These are phyloP conservation scores for Diaporthe humulicola DNA, from an alignment of 2,329 filamentous ascomycete genomes.

Conservation along the genomic window DNA sequence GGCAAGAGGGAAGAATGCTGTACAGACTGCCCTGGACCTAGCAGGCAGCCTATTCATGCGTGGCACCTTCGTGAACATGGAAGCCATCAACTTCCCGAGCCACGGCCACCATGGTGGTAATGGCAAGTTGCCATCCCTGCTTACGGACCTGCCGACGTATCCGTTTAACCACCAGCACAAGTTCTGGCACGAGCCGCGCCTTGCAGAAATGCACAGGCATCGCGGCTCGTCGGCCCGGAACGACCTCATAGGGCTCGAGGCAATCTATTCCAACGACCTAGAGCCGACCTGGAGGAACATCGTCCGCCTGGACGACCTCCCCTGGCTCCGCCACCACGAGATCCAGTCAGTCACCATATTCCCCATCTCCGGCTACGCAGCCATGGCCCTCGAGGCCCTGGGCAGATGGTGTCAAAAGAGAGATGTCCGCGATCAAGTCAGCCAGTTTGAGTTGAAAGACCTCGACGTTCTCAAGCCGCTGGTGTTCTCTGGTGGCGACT, in stretches of 20 bases:
- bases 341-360: conserved; percentile 70
- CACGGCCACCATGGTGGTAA: conserved; percentile 22
- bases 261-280: conserved; percentile 58
- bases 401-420: conserved; percentile 50
- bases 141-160: conserved; percentile 58
- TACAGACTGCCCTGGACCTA: conserved; percentile 26
- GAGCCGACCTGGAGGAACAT: conserved; percentile 65
- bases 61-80: conserved; percentile 22
- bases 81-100: conserved; percentile 37
- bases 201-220: conserved; percentile 53
- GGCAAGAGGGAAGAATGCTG: conserved; percentile 26
- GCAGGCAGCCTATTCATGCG: conserved; percentile 18
- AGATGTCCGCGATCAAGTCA: conserved; percentile 42
- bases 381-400: conserved; percentile 64
- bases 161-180: conserved; percentile 60
- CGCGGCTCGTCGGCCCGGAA: conserved; percentile 53
- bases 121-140: conserved; percentile 48
- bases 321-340: conserved; percentile 70
- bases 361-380: conserved; percentile 65
- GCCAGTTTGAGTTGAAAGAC: conserved; percentile 62
- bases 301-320: conserved; percentile 60
- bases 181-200: conserved; percentile 55
- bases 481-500: conserved; percentile 52
- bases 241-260: conserved; percentile 61
- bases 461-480: conserved; percentile 61